Conservation (phyloP, 768 basidiomycete genomes). For the Russula foetens region DNA sequence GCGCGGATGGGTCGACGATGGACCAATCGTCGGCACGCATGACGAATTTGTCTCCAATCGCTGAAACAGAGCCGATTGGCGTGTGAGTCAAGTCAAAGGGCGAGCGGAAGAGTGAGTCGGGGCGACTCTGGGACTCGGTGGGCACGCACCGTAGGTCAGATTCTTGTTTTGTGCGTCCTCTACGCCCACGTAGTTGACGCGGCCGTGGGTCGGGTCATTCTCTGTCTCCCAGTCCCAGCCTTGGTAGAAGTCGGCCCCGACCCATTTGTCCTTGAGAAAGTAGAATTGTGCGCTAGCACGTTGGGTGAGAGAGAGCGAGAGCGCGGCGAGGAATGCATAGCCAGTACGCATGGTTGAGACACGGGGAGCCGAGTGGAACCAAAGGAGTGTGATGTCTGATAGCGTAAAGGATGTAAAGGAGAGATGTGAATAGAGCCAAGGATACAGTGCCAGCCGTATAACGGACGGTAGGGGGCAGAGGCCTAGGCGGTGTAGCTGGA, state of each 20-base stretch:
- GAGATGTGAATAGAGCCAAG: constrained; percentile 22
- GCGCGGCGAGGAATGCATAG: constrained; percentile 20
- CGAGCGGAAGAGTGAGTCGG: neutral
- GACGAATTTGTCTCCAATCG: constrained; percentile 36
- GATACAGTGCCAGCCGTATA: constrained; percentile 5
- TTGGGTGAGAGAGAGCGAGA: neutral
- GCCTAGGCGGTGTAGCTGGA: neutral
- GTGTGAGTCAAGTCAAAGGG: neutral
- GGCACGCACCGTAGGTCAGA: constrained; percentile 38
- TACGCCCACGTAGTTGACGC: constrained; percentile 49
- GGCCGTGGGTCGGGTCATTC: constrained; percentile 59
- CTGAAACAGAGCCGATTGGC: constrained; percentile 21
- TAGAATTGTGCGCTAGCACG: constrained; percentile 10
- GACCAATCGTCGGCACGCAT: constrained; percentile 47
- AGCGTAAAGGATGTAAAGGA: constrained; percentile 23
- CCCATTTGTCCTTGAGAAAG: constrained; percentile 15
- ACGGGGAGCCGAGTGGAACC: constrained; percentile 15
- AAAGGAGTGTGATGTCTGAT: constrained; percentile 19
- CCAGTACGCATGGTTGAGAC: constrained; percentile 29
- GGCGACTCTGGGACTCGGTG: neutral
- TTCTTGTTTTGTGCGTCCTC: constrained; percentile 34
- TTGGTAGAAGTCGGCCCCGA: constrained; percentile 38
- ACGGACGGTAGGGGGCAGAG: neutral
- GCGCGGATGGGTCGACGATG: constrained; percentile 29
- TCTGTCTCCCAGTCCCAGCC: constrained; percentile 42